A percentile compares a stretch with the other conserved stretches of the same genome.
phyloP scores from a whole-genome alignment of 306 rosid species.

The Ceratonia siliqua region DNA sequence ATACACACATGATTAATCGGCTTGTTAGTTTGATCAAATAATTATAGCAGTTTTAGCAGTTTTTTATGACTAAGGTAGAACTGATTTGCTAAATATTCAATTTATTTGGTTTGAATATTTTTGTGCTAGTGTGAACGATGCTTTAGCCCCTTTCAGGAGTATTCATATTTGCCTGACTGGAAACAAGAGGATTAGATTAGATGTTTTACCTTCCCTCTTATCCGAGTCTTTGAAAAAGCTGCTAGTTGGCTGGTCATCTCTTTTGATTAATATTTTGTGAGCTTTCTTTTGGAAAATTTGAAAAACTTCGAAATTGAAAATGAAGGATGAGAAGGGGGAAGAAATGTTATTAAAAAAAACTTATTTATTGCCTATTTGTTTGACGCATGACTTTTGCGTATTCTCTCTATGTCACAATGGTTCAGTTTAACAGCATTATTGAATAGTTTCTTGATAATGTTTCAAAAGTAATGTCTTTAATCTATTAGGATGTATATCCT shows the following conservation, averaged over 20 bases:
- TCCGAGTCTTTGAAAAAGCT: constrained; percentile 13
- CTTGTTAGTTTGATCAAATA: background rate
- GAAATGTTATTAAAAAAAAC: constrained; percentile 16
- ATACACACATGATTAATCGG: background rate
- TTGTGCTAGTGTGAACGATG: constrained; percentile 26
- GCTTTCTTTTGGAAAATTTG: constrained; percentile 23
- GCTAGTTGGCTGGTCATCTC: constrained; percentile 31
- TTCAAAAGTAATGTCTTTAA: background rate
- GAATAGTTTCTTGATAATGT: background rate
- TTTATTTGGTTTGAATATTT: constrained; percentile 18
- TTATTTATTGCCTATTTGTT: constrained; percentile 20
- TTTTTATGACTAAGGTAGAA: constrained; percentile 15
- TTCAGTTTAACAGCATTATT: background rate
- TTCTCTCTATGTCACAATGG: constrained; percentile 9
- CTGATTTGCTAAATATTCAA: background rate
- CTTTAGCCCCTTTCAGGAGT: constrained; percentile 38
- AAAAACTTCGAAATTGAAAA: constrained; percentile 11
- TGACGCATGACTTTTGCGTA: background rate
- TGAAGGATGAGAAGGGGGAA: constrained; percentile 18
- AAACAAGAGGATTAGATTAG: constrained; percentile 29
- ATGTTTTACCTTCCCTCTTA: constrained; percentile 35
- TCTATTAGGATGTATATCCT: background rate
- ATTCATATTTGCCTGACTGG: constrained; percentile 34
- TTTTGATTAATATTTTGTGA: constrained; percentile 31
- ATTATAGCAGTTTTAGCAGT: constrained; percentile 18